Percentiles rank a stretch among this genome's conserved stretches.
These are phyloP conservation scores for Penicillium manginii DNA, from an alignment of 495 filamentous ascomycete genomes.

Conservation along the genomic window DNA sequence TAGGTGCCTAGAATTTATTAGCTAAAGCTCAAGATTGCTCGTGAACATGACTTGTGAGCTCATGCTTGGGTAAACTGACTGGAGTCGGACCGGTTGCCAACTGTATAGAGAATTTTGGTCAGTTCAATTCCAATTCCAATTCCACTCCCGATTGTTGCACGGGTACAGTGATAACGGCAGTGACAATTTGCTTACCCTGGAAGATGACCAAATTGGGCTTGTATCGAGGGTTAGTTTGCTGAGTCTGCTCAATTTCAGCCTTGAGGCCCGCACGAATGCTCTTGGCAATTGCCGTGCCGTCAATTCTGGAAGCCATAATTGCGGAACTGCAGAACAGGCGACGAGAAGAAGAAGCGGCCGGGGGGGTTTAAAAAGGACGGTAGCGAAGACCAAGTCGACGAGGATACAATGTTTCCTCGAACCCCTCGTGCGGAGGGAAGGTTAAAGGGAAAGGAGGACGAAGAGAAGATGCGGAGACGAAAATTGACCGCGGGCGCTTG, in stretches of 20 bases:
- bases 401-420: constrained; percentile 17
- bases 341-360: constrained; percentile 22
- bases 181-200: constrained; percentile 67
- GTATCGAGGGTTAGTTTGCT: constrained; percentile 81
- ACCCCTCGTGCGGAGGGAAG: constrained; percentile 24
- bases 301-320: constrained; percentile 90
- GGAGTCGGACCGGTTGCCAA: constrained; percentile 89
- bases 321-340: constrained; percentile 54
- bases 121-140: constrained; percentile 5
- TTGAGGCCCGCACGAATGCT: constrained; percentile 79
- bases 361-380: constrained; percentile 16
- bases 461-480: constrained; percentile 27
- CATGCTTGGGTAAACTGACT: constrained; percentile 58
- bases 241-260: constrained; percentile 76
- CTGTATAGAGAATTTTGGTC: constrained; percentile 38
- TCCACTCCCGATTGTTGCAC: too few species aligned
- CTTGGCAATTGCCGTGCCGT: constrained; percentile 93
- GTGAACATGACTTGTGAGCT: not conserved
- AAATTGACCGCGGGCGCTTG: constrained; percentile 31
- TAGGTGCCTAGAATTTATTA: constrained; percentile 73
- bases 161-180: not conserved
- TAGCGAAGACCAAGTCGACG: constrained; percentile 20
- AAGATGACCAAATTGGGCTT: constrained; percentile 89
- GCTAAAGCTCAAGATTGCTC: not conserved
- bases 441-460: constrained; percentile 22